Base-by-base conservation (phyloP, 768 basidiomycete species). In the Chiua virens region DNA sequence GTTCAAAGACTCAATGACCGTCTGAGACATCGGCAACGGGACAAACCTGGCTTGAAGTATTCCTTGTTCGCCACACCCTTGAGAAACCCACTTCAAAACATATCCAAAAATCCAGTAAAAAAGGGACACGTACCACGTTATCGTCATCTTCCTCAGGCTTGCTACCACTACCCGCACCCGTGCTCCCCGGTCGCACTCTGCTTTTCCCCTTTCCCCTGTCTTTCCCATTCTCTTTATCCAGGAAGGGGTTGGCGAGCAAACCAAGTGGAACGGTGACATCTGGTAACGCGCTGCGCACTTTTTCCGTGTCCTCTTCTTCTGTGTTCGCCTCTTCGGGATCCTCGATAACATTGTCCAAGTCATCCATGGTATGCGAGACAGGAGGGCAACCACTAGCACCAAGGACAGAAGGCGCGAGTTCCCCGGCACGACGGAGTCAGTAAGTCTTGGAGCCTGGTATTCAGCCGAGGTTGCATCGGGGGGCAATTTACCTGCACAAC, bases 31-130 rank as follows among this genome's bases (percentile, higher is more conserved):
- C 4, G 8, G 18, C 0, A 4, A 30, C 7, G 8, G 10, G 21
- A 53, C 62, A 47, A 49, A 85, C 88, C 89, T 42, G 89, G 89
- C 78, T 80, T 76, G 72, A 91, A 92, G 61, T 85, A 92, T 44
- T 77, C 81, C 62, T 82, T 85, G 65, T 87, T 90, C 28, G 90
- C 90, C 20, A 91, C 84, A 20, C 90, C 89, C 86, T 89, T 62
- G 8, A 28, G 36, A 52, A 44, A 25, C 13, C 32, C 32, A 37
- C 45, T 10, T 65, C 46, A 65, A 49, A 64, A 45, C 50, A 5
- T 34, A 2, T 1, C 15, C 40, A 30, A 38, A 34, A 11, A 41
- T 9, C 28, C 1, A 20, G 44, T 4, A 28, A 30, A 21, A 6
- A 15, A 45, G 35, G 10, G 20, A n/a, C 38, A 71, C 67, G 68